phyloP scores from a whole-genome alignment of 495 filamentous ascomycete species.

The Aspergillus nidulans region DNA sequence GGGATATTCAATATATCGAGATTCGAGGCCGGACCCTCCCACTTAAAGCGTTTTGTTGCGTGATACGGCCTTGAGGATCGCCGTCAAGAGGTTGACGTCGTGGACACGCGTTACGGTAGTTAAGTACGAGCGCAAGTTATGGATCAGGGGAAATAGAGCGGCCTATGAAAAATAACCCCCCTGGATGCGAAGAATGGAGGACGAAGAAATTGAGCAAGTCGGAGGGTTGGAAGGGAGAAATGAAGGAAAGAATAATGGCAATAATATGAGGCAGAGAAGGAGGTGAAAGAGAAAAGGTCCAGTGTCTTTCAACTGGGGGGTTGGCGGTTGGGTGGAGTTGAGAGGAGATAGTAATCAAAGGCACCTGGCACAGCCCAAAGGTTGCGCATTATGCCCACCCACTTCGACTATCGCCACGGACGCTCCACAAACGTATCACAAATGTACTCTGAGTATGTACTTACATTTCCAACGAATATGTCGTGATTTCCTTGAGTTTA shows the following conservation, averaged over 20 bases:
- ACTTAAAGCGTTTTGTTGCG: conserved; percentile 10
- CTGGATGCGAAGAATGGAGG: background rate
- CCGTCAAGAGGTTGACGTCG: conserved; percentile 16
- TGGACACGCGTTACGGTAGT: conserved; percentile 18
- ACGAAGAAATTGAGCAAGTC: background rate
- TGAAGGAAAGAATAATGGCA: background rate
- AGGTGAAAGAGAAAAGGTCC: conserved; percentile 2
- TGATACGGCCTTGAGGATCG: conserved; percentile 4
- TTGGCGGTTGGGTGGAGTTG: conserved; percentile 7
- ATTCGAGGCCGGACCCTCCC: conserved; percentile 3
- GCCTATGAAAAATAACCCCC: background rate
- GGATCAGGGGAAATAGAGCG: conserved; percentile 5
- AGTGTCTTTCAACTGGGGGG: conserved; percentile 1
- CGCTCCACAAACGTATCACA: background rate
- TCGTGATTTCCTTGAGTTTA: background rate
- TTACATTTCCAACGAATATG: too few species aligned
- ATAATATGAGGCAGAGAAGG: conserved; percentile 6
- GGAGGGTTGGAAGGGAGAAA: background rate
- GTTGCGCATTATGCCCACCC: background rate
- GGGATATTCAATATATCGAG: conserved; percentile 8
- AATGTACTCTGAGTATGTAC: too few species aligned
- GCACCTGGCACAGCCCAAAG: too few species aligned
- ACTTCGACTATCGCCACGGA: background rate
- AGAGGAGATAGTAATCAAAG: background rate
- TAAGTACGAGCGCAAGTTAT: conserved; percentile 14